Evolutionary conservation across 169 alveolate species (phyloP), one percentile per base, ranked within the genome.

Genomic region (Plasmodium falciparum): DNA sequence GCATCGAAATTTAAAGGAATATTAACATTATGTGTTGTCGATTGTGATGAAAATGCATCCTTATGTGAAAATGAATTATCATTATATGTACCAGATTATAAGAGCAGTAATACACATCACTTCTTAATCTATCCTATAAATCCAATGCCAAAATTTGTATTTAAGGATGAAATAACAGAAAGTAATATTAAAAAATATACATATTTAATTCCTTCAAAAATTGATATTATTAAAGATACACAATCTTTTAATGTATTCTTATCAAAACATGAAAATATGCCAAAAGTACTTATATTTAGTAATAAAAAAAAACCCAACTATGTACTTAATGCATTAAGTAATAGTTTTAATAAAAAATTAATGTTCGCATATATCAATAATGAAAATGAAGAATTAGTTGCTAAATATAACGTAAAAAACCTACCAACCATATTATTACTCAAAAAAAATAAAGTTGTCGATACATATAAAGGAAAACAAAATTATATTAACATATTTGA

Each of bases 391-490:
- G 97, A 94, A 17, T 85, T 95, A 11, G 95, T 95, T 67, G 88
- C 93, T 61, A 96, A 95, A 92, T 98, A 96, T 94, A 95, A 96
- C 50, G 94, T 98, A 17, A 95, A 95, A 73, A 75, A 52, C 1
- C 93, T 96, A 71, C 99, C 99, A 4, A 75, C 91, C 33, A 73
- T 98, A 75, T 59, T 95, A 13, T 95, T 98, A 17, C 75, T 96
- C 39, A 96, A 97, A 54, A 93, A 95, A 65, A 93, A 93, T 50
- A 95, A 95, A 62, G 93, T 94, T 54, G 96, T 94, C 62, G 94
- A 93, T 83, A 91, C 93, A 13, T 98, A 95, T 93, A 95, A 92
- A 22, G 99, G 99, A 33, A 97, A 96, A 50, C 92, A 95, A 67
- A 95, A 95, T 58, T 98, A 93, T 86, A 86, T 91, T 61, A 93